These are phyloP conservation scores for Recurvomyces mirabilis DNA, from an alignment of 495 filamentous ascomycete genomes.

Conservation along the genomic window DNA sequence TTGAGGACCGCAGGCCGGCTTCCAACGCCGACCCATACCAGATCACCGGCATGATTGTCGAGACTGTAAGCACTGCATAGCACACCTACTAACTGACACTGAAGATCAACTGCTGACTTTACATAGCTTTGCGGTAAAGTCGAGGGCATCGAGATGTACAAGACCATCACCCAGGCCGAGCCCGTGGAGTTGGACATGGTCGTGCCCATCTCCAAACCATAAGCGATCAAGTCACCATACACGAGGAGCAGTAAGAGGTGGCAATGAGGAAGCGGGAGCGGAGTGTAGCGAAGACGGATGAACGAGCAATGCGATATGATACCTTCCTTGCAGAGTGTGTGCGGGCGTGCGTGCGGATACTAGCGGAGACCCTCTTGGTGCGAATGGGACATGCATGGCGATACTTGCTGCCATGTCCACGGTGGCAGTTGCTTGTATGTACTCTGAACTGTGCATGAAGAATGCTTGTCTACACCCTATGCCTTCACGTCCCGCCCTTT, in stretches of 20 bases:
- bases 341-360: too few species aligned
- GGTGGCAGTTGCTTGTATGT: too few species aligned
- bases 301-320: slow-evolving; percentile 10
- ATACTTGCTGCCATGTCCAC: too few species aligned
- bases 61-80: slow-evolving; percentile 49
- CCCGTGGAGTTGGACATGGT: slow-evolving; percentile 24
- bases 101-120: not conserved
- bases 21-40: slow-evolving; percentile 96
- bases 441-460: too few species aligned
- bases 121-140: slow-evolving; percentile 29
- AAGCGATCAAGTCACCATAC: not conserved
- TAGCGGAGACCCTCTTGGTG: too few species aligned
- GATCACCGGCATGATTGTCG: slow-evolving; percentile 86
- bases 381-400: too few species aligned
- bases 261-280: not conserved
- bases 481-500: too few species aligned
- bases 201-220: slow-evolving; percentile 26
- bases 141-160: slow-evolving; percentile 30
- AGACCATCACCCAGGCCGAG: slow-evolving; percentile 20
- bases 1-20: slow-evolving; percentile 91
- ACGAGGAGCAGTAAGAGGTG: not conserved
- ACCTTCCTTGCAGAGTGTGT: too few species aligned
- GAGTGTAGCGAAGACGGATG: not conserved
- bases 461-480: too few species aligned
- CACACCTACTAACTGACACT: not conserved